Percentiles rank a stretch among this genome's conserved stretches.
These are phyloP conservation scores for Cymbopogon citratus DNA, from an alignment of 176 grass and related monocot species.

Conservation along the genomic window DNA sequence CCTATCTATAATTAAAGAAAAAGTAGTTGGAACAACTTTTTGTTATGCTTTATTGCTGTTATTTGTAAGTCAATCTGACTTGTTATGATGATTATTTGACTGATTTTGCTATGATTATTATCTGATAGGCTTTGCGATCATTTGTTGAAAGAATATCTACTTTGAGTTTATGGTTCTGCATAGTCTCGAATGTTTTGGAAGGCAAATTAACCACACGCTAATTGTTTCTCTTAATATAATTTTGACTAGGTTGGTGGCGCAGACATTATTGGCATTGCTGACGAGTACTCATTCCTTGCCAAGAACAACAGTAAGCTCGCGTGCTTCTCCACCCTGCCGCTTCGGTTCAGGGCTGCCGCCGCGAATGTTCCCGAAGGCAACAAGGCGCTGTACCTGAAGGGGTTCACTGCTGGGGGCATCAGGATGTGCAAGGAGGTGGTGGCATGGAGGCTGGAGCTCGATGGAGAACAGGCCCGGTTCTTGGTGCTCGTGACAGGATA, in stretches of 20 bases:
- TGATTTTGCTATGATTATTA: slow-evolving; percentile 24
- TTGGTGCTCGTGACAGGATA: slow-evolving; percentile 24
- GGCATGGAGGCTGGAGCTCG: slow-evolving; percentile 60
- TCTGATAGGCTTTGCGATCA: slow-evolving; percentile 25
- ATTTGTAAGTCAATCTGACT: slow-evolving; percentile 7
- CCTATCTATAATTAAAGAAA: background rate
- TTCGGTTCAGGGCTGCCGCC: background rate
- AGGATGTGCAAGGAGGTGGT: too few species aligned
- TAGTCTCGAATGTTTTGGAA: slow-evolving; percentile 1
- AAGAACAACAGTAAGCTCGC: too few species aligned
- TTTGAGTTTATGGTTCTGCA: slow-evolving; percentile 1
- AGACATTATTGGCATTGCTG: too few species aligned
- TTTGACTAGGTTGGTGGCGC: slow-evolving; percentile 28
- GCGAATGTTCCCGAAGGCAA: too few species aligned
- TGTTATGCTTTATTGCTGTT: background rate
- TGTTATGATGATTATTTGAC: slow-evolving; percentile 15
- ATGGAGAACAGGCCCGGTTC: slow-evolving; percentile 34
- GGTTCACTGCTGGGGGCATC: too few species aligned
- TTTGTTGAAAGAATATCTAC: slow-evolving; percentile 27
- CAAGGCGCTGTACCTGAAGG: too few species aligned
- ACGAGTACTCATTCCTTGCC: too few species aligned
- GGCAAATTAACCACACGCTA: slow-evolving; percentile 5
- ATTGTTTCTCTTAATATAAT: slow-evolving; percentile 4
- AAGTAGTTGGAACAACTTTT: background rate
- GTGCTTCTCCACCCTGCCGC: too few species aligned